These are phyloP conservation scores for Sporormia fimetaria DNA, from an alignment of 495 filamentous ascomycete genomes.

Conservation along the genomic window DNA sequence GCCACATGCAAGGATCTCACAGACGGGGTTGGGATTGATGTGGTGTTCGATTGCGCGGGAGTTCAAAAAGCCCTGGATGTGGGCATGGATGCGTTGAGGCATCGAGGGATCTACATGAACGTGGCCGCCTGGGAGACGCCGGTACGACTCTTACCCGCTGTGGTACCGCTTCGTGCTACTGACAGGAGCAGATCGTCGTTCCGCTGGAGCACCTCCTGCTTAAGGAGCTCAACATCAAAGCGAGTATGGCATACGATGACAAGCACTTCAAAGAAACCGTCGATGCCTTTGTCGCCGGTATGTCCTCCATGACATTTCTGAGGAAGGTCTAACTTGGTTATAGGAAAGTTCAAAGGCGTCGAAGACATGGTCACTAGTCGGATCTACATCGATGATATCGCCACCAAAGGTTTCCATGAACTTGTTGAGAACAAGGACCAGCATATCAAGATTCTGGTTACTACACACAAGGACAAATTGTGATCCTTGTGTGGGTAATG, in stretches of 20 bases:
- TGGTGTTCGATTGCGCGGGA: conserved; percentile 28
- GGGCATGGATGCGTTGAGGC: conserved; percentile 24
- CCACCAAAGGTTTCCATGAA: conserved; percentile 23
- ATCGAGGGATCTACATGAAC: conserved; percentile 26
- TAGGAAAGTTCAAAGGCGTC: conserved; percentile 27
- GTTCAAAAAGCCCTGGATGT: conserved; percentile 20
- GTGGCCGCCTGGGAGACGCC: conserved; percentile 26
- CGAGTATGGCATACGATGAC: conserved; percentile 27
- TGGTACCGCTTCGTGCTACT: too few species aligned
- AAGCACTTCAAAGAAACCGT: conserved; percentile 26
- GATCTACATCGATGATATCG: conserved; percentile 26
- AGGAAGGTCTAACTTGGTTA: neutral
- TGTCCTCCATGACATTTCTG: neutral
- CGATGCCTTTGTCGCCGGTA: conserved; percentile 25
- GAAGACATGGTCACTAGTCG: conserved; percentile 30
- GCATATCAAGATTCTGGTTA: conserved; percentile 29
- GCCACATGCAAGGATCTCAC: conserved; percentile 22
- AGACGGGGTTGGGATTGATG: conserved; percentile 23
- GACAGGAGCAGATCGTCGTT: conserved; percentile 15
- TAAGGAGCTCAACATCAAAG: conserved; percentile 23
- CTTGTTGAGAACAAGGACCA: conserved; percentile 27
- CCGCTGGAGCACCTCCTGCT: conserved; percentile 20
- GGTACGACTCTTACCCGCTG: conserved; percentile 3
- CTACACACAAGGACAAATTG: conserved; percentile 9
- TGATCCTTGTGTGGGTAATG: too few species aligned